Base-by-base conservation (phyloP, 75 land plant species). In the Picea sitchensis region DNA sequence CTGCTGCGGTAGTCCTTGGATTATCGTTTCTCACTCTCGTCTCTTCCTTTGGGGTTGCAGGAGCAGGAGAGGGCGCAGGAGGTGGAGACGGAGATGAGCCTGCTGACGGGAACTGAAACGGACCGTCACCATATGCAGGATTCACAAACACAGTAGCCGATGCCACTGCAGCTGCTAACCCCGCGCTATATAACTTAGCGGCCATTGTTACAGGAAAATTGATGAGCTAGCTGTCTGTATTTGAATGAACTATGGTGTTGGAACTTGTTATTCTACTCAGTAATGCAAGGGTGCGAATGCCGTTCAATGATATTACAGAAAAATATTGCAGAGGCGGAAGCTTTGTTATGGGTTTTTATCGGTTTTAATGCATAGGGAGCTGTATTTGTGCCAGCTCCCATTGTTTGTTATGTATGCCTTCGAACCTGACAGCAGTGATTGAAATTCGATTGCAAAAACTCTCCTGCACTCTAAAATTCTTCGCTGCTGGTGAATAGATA, bases 1-100 rank as follows among this genome's bases (percentile, higher is more conserved):
- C 99, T 12, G 91, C 91, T 15, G 98, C 92, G 31, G 94, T 83
- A 34, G 98, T 97, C 71, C 99, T 80, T 1, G 98, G 99, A 62
- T 89, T 82, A 75, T 97, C 98, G 34, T 97, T 95, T 36, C 98
- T 82, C 30, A 72, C 77, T 69, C 54, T 79, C 4, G 76, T 20
- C 76, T 78, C 77, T 56, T 79, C 78, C 61, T 79, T 26, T 44
- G 32, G 68, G 23, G 65, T 11, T 15, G 78, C 71, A 58, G 82
- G 54, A 61, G 86, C 3, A 51, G 78, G 17, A 14, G 82, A 23
- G 38, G 81, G 14, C 20, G 44, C 21, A 7, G 81, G 31, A 77
- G 36, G 38, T 3, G 44, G 47, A 61, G 80, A 30, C 78, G 78
- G 4, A 23, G 62, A 21, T 14, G 81, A 9, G 31, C 65, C 34